Percentiles rank a stretch among this genome's conserved stretches.
Conservation (phyloP, 2,329 filamentous ascomycete species). For the Plenodomus lindquistii region DNA sequence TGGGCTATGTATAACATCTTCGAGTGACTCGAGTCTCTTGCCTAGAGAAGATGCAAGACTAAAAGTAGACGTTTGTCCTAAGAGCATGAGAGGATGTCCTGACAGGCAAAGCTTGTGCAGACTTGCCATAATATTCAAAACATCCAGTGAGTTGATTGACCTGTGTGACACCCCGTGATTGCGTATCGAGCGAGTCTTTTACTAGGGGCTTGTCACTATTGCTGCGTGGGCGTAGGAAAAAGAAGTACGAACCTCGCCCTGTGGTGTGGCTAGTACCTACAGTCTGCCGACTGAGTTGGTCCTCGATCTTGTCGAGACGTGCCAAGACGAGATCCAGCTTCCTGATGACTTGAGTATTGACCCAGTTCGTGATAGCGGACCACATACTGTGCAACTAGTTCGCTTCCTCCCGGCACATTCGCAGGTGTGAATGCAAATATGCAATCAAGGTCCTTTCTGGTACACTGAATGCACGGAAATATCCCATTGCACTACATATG, state of each 20-base stretch:
- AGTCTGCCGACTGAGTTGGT: background rate
- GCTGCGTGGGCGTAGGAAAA: too few relatives aligned
- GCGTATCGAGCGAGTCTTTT: background rate
- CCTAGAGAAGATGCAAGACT: background rate
- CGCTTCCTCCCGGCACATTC: background rate
- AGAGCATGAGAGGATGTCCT: too few relatives aligned
- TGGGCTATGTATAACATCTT: background rate
- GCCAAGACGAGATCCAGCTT: conserved; percentile 1
- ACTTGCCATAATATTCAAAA: conserved; percentile 2
- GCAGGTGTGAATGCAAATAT: background rate
- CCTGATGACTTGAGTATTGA: background rate
- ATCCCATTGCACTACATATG: background rate
- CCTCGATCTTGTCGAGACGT: background rate
- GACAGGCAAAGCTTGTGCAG: background rate
- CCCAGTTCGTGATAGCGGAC: background rate
- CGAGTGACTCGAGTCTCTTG: background rate
- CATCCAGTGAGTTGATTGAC: conserved; percentile 2
- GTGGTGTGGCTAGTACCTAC: too few relatives aligned
- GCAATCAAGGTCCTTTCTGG: background rate
- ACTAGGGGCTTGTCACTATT: too few relatives aligned
- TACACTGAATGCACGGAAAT: background rate
- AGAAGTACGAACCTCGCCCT: too few relatives aligned
- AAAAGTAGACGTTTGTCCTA: background rate
- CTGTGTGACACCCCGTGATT: background rate
- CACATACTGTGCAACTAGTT: background rate